These are phyloP conservation scores for Crithidia fasciculata DNA, from an alignment of 208 protist species.

Conservation along the genomic window DNA sequence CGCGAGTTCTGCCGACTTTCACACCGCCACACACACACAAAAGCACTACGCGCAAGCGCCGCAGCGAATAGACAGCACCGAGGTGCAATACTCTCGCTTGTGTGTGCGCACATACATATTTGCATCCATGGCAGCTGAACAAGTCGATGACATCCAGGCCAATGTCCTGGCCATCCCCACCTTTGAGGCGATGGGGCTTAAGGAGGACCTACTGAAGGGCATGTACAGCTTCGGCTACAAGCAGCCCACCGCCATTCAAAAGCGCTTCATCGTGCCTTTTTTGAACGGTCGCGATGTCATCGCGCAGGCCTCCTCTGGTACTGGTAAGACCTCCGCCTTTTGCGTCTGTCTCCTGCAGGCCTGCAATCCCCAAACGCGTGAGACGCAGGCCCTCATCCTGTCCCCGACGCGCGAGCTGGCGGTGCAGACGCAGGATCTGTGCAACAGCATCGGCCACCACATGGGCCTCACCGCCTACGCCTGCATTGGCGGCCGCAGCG, in stretches of 20 bases:
- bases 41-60: not conserved
- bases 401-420: constrained; percentile 98
- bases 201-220: constrained; percentile 88
- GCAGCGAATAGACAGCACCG: too few species aligned
- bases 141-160: constrained; percentile 80
- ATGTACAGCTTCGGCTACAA: constrained; percentile 99
- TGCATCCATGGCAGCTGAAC: constrained; percentile 21
- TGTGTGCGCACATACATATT: too few species aligned
- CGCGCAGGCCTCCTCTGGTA: constrained; percentile 98
- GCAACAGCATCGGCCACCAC: constrained; percentile 94
- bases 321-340: constrained; percentile 99
- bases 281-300: constrained; percentile 94
- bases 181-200: constrained; percentile 91
- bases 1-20: too few species aligned
- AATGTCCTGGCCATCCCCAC: constrained; percentile 86
- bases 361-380: constrained; percentile 78
- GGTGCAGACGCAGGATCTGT: constrained; percentile 96
- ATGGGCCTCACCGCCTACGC: constrained; percentile 91
- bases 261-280: constrained; percentile 95
- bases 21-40: not conserved
- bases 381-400: constrained; percentile 96
- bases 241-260: constrained; percentile 98
- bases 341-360: constrained; percentile 92
- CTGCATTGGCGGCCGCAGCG: constrained; percentile 92
- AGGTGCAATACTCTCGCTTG: too few species aligned